Base-by-base conservation (phyloP, 2,329 filamentous ascomycete species). In the Arthrinium phaeospermum region DNA sequence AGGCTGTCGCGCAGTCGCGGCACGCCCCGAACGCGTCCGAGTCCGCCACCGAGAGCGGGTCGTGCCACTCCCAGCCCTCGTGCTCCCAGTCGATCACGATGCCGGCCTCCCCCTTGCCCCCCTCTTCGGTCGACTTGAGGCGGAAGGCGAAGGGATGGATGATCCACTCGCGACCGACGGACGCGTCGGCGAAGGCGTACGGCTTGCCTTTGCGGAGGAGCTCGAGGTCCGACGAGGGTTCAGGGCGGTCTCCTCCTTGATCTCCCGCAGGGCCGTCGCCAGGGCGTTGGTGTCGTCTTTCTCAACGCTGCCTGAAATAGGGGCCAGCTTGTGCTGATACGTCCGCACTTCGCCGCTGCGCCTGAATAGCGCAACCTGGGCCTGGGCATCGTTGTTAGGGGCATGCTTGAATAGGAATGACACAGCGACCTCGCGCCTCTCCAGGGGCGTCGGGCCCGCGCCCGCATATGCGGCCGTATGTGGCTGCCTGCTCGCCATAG, bases 61-160 rank as follows among this genome's bases (percentile, higher is more conserved):
- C 83, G 74, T 88, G 86, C 88, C 91, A 92, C 37, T 83, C 81
- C 82, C 86, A 91, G 0, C 79, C 83, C 2, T 89, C 85, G 75
- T 92, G 90, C 79, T 93, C 91, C 88, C 88, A 91, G 77, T 92
- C 88, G 41, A 89, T 85, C 2, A 79, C 77, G 71, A 93, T 89
- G 7, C 82, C 82, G 14, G 83, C 77, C 71, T 87, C 85, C 3
- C 82, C 83, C 41, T 75, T 75, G 1, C 80, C 81, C 27, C 82
- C 83, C 46, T 83, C 80, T 0, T 75, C 70, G 7, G 79, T 74
- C 10, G 82, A 75, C 68, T 82, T 86, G 37, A 92, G 82, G 10
- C 84, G 80, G 78, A 89, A 93, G 0, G 85, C 87, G 75, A 93
- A 93, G 0, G 91, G 90, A 73, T 91, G 84, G 68, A 93, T 85